These are phyloP conservation scores for Blastocladiella emersonii DNA, from an alignment of 371 early-diverging fungal species.

Conservation along the genomic window DNA sequence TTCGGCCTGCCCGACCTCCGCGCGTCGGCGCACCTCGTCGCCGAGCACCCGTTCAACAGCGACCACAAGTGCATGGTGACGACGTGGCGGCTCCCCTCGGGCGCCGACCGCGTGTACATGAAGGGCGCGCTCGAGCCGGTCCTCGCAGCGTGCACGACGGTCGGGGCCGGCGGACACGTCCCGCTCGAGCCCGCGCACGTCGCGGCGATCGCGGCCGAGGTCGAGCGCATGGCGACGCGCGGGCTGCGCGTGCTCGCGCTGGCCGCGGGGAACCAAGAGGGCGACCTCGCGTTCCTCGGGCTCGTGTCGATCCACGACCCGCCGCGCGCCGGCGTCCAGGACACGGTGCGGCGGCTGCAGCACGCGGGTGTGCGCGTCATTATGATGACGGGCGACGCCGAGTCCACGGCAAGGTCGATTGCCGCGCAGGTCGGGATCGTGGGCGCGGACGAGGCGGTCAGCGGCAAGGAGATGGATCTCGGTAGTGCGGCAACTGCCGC, in stretches of 20 bases:
- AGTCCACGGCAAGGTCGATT: slow-evolving; percentile 64
- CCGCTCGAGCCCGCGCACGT: slow-evolving; percentile 22
- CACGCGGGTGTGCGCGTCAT: slow-evolving; percentile 65
- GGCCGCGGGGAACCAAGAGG: slow-evolving; percentile 48
- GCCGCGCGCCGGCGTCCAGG: slow-evolving; percentile 55
- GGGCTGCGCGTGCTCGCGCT: slow-evolving; percentile 81
- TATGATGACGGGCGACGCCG: slow-evolving; percentile 87
- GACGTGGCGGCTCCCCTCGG: not conserved
- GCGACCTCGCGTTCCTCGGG: slow-evolving; percentile 55
- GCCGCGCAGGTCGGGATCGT: slow-evolving; percentile 62
- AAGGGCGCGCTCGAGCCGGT: slow-evolving; percentile 67
- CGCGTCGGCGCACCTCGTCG: slow-evolving; percentile 22
- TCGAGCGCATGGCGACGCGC: slow-evolving; percentile 53
- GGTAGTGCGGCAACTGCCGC: slow-evolving; percentile 54
- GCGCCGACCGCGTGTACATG: slow-evolving; percentile 23
- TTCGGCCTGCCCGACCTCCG: slow-evolving; percentile 49
- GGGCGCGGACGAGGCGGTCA: slow-evolving; percentile 22
- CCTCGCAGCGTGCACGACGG: slow-evolving; percentile 11
- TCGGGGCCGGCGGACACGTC: not conserved
- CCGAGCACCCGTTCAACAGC: slow-evolving; percentile 76
- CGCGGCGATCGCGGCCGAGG: slow-evolving; percentile 32
- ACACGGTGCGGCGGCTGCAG: slow-evolving; percentile 42
- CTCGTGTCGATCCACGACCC: slow-evolving; percentile 77
- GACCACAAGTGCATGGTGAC: slow-evolving; percentile 79
- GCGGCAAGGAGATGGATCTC: slow-evolving; percentile 29